These are phyloP conservation scores for Colletotrichum godetiae DNA, from an alignment of 2,329 filamentous ascomycete genomes.

Conservation along the genomic window DNA sequence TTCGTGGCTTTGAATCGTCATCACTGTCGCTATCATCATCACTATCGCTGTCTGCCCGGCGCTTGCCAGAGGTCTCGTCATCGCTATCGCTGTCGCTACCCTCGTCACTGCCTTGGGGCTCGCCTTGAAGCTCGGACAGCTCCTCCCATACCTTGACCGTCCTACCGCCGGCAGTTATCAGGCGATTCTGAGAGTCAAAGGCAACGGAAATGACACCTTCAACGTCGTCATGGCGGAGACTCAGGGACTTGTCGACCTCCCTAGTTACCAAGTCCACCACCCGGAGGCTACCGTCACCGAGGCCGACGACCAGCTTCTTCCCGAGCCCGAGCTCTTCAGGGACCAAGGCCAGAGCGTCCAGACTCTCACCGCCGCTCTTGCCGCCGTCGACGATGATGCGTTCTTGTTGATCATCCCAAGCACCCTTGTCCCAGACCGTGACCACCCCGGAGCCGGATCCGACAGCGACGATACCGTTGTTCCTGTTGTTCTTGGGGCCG, in stretches of 20 bases:
- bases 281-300: conserved; percentile 82
- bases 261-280: conserved; percentile 81
- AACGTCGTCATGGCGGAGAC: conserved; percentile 80
- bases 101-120: conserved; percentile 59
- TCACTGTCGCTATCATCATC: conserved; percentile 57
- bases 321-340: conserved; percentile 77
- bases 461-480: conserved; percentile 81
- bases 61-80: conserved; percentile 57
- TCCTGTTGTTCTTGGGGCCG: conserved; percentile 71
- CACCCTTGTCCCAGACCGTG: conserved; percentile 92
- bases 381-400: conserved; percentile 80
- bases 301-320: conserved; percentile 81
- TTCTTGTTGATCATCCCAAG: conserved; percentile 96
- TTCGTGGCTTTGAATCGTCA: conserved; percentile 57
- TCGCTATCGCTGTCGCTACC: conserved; percentile 57
- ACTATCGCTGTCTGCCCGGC: conserved; percentile 58
- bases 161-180: conserved; percentile 90
- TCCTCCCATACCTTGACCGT: conserved; percentile 95
- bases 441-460: conserved; percentile 83
- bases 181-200: conserved; percentile 85
- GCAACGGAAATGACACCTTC: conserved; percentile 85
- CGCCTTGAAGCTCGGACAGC: conserved; percentile 65
- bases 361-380: conserved; percentile 75
- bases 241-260: conserved; percentile 74
- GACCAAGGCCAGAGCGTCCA: conserved; percentile 81